Evolutionary conservation across 2,329 filamentous ascomycete genomes (phyloP).

Genomic region (Colletotrichum sp.): DNA sequence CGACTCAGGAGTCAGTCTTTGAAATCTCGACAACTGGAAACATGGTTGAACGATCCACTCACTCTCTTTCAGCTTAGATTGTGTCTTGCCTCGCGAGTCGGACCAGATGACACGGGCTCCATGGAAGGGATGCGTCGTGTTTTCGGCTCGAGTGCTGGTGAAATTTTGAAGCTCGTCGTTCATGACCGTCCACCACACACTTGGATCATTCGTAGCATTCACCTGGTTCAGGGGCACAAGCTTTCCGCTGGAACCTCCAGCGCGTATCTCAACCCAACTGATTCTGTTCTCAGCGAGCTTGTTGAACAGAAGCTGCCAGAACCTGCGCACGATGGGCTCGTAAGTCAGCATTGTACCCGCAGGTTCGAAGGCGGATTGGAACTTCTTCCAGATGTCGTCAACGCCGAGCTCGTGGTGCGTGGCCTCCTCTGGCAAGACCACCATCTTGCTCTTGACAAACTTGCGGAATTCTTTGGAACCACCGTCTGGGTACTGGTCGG

Average conservation of each 20-base stretch:
- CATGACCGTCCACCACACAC: background rate
- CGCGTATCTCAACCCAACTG: slow-evolving; percentile 78
- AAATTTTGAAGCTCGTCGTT: background rate
- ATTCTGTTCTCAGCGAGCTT: slow-evolving; percentile 82
- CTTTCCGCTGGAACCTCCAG: background rate
- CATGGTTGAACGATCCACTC: background rate
- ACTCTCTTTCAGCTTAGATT: background rate
- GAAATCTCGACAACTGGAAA: background rate
- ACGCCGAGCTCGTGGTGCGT: slow-evolving; percentile 75
- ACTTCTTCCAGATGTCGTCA: slow-evolving; percentile 85
- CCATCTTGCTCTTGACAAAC: background rate
- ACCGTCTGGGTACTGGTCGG: background rate
- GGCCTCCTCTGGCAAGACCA: background rate
- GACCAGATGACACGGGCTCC: background rate
- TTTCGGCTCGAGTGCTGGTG: background rate
- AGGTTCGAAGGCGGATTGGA: slow-evolving; percentile 75
- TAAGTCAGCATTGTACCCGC: slow-evolving; percentile 81
- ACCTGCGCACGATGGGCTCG: slow-evolving; percentile 85
- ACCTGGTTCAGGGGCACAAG: background rate
- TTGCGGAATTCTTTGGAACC: background rate
- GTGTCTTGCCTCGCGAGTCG: background rate
- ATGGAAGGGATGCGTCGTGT: background rate
- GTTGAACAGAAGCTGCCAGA: slow-evolving; percentile 73
- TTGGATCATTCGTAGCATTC: background rate
- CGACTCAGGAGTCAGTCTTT: background rate